phyloP scores from a whole-genome alignment of 2,329 filamentous ascomycete species.

The Neonectria hederae region DNA sequence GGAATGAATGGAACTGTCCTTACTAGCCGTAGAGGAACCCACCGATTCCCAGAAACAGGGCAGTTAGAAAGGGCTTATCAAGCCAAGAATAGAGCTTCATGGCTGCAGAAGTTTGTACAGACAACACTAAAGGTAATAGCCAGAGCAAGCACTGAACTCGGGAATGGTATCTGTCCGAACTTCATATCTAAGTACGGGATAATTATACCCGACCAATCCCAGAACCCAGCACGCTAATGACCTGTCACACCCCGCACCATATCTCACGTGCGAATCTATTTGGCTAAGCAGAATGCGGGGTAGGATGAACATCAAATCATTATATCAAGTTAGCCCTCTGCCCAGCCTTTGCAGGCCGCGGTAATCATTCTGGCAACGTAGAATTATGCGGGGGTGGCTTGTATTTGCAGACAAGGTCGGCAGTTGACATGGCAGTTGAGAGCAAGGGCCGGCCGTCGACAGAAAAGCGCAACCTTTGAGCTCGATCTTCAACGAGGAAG shows the following conservation, averaged over 20 bases:
- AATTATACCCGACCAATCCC: conserved; percentile 28
- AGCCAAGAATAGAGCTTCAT: conserved; percentile 46
- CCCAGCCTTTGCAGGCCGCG: conserved; percentile 8
- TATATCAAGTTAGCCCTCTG: background rate
- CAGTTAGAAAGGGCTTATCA: conserved; percentile 52
- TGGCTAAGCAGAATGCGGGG: conserved; percentile 34
- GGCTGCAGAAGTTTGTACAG: background rate
- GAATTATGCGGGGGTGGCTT: conserved; percentile 29
- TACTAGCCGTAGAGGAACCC: conserved; percentile 53
- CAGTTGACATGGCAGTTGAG: conserved; percentile 35
- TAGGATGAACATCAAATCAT: conserved; percentile 1
- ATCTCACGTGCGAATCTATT: conserved; percentile 12
- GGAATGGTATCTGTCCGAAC: background rate
- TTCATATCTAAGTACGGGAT: conserved; percentile 17
- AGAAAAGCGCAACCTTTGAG: background rate
- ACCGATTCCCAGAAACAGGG: conserved; percentile 51
- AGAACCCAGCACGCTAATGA: conserved; percentile 1
- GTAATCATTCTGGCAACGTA: background rate
- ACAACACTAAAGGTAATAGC: background rate
- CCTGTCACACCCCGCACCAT: conserved; percentile 15
- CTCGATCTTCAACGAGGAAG: background rate
- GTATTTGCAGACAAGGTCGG: conserved; percentile 13
- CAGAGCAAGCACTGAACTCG: background rate
- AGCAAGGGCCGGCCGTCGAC: background rate
- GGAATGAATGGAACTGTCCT: conserved; percentile 10